Percentiles rank a stretch among this genome's conserved stretches.
Conservation (phyloP, 805 yeast genomes). For the Zygoascus bituminiphila region DNA sequence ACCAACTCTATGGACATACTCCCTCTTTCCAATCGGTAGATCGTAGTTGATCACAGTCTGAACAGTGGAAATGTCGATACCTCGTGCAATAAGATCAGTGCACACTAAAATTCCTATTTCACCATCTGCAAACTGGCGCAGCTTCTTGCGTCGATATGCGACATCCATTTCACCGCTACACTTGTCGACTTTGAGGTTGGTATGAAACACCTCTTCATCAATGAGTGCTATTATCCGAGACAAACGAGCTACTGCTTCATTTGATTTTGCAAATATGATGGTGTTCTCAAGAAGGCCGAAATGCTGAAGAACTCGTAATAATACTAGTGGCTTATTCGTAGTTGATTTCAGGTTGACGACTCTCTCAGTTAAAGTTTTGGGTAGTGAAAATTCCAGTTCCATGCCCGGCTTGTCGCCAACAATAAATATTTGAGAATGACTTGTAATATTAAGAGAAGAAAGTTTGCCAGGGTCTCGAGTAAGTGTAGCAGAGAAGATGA, state of each 20-base stretch:
- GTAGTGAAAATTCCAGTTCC: constrained; percentile 31
- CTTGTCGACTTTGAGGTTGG: constrained; percentile 19
- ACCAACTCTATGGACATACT: constrained; percentile 93
- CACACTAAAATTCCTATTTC: constrained; percentile 48
- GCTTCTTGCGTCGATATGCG: constrained; percentile 44
- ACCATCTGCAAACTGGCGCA: constrained; percentile 52
- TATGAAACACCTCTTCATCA: constrained; percentile 18
- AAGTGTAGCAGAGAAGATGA: constrained; percentile 87
- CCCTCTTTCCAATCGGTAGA: constrained; percentile 78
- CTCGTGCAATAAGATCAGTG: constrained; percentile 94
- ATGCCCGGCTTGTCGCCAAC: constrained; percentile 47
- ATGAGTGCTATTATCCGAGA: constrained; percentile 49
- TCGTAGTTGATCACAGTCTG: constrained; percentile 83
- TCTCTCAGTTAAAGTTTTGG: constrained; percentile 30
- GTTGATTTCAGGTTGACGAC: constrained; percentile 26
- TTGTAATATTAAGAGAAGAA: constrained; percentile 53
- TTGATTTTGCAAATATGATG: constrained; percentile 64
- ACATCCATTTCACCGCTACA: constrained; percentile 32
- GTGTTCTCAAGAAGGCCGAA: constrained; percentile 32
- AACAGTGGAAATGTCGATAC: constrained; percentile 70
- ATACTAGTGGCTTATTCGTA: constrained; percentile 61
- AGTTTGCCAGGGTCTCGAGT: constrained; percentile 89
- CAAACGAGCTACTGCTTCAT: constrained; percentile 80
- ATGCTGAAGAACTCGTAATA: constrained; percentile 45
- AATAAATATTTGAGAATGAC: constrained; percentile 62